Evolutionary conservation across 352 stramenopile species (phyloP).

Genomic region (Blastocystis sp.): DNA sequence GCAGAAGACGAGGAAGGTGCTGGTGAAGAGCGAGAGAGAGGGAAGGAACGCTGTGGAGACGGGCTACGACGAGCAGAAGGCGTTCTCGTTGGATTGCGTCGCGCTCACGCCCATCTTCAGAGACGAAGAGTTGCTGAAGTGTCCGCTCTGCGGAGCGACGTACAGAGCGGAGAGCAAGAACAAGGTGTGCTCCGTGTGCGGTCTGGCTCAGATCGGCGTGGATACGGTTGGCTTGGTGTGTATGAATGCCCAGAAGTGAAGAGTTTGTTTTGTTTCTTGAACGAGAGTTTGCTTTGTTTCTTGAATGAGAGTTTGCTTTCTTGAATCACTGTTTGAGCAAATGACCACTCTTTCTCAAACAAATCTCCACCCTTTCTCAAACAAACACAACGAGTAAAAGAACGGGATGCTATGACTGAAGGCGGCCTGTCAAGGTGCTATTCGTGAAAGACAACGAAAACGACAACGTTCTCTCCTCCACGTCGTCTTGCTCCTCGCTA

Average conservation of each 20-base stretch:
- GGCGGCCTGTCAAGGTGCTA: constrained; percentile 67
- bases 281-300: too few species aligned
- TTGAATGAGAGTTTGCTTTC: neutral
- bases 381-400: neutral
- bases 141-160: constrained; percentile 90
- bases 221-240: constrained; percentile 71
- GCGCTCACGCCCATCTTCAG: constrained; percentile 93
- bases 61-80: constrained; percentile 95
- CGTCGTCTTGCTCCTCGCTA: constrained; percentile 23
- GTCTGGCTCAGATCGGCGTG: constrained; percentile 87
- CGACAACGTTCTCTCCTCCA: constrained; percentile 44
- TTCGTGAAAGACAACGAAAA: neutral
- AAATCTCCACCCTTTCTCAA: too few species aligned
- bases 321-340: too few species aligned
- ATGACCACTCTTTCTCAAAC: too few species aligned
- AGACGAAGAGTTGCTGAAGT: constrained; percentile 85
- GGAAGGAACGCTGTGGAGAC: constrained; percentile 95
- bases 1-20: constrained; percentile 92
- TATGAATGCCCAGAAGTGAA: constrained; percentile 35
- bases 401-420: neutral
- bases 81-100: constrained; percentile 91
- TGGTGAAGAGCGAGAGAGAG: constrained; percentile 97
- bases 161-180: constrained; percentile 87
- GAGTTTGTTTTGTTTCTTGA: too few species aligned
- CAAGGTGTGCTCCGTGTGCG: constrained; percentile 89